phyloP scores from a whole-genome alignment of 2,329 filamentous ascomycete genomes.

The Cadophora sp. region DNA sequence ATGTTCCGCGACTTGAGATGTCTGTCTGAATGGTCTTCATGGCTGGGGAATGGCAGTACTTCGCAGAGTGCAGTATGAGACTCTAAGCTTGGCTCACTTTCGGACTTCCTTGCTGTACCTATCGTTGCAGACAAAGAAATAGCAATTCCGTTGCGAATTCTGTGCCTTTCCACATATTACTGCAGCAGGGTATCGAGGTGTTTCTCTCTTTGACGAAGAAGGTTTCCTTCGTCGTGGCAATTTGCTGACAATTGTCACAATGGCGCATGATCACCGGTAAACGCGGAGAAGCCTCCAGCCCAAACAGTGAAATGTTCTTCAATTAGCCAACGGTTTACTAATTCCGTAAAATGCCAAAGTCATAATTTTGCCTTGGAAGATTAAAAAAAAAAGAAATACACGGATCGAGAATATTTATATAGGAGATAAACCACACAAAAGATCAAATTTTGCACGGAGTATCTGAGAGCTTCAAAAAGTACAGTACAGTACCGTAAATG shows the following conservation, averaged over 20 bases:
- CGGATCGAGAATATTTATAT: background rate
- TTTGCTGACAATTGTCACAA: conserved; percentile 16
- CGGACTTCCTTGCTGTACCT: background rate
- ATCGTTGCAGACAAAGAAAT: background rate
- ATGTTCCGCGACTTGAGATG: background rate
- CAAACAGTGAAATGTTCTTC: no score
- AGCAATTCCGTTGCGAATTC: background rate
- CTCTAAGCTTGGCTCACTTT: background rate
- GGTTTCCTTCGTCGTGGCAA: background rate
- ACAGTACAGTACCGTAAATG: background rate
- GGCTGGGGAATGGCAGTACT: background rate
- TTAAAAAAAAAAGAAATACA: background rate
- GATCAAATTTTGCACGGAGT: background rate
- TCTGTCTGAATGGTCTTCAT: background rate
- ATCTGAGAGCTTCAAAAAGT: background rate
- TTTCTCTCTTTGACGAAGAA: background rate
- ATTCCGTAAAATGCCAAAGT: background rate
- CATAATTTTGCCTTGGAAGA: background rate
- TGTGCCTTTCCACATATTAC: no score
- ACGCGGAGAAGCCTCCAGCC: conserved; percentile 14
- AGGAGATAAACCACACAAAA: background rate
- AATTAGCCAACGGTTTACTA: background rate
- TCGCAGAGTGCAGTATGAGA: background rate
- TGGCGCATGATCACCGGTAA: conserved; percentile 26
- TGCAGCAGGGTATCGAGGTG: no score